A percentile compares a stretch with the other conserved stretches of the same genome.
phyloP scores from a whole-genome alignment of 106 monocot species.

The Gastrodia elata region DNA sequence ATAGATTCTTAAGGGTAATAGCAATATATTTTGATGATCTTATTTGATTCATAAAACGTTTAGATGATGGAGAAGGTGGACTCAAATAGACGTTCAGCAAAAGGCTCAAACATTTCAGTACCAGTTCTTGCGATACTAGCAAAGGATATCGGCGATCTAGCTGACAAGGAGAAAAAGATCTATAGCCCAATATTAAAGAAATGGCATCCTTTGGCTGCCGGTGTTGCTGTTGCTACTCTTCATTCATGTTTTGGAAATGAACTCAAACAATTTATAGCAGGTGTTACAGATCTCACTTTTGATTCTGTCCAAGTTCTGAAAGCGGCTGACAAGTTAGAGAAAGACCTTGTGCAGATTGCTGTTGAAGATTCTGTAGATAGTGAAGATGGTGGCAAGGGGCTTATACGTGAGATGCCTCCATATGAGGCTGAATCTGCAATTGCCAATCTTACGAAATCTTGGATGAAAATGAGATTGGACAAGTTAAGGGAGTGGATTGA shows the following conservation, averaged over 20 bases:
- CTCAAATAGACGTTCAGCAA: slow-evolving; percentile 52
- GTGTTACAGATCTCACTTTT: slow-evolving; percentile 67
- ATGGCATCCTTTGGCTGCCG: slow-evolving; percentile 91
- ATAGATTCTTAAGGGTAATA: neutral
- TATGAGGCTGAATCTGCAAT: slow-evolving; percentile 78
- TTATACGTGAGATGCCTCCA: slow-evolving; percentile 96
- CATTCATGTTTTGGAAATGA: slow-evolving; percentile 96
- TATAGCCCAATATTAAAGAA: slow-evolving; percentile 83
- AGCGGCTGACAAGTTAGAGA: slow-evolving; percentile 91
- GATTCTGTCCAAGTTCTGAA: slow-evolving; percentile 81
- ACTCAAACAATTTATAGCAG: slow-evolving; percentile 75
- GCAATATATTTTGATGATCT: neutral
- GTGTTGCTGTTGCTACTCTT: slow-evolving; percentile 93
- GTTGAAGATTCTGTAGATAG: slow-evolving; percentile 97
- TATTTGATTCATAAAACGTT: neutral
- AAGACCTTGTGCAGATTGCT: slow-evolving; percentile 83
- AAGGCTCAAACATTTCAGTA: slow-evolving; percentile 22
- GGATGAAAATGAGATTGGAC: slow-evolving; percentile 73
- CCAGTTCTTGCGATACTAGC: slow-evolving; percentile 82
- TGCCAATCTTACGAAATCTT: slow-evolving; percentile 66
- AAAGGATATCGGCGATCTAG: slow-evolving; percentile 75
- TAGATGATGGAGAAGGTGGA: slow-evolving; percentile 92
- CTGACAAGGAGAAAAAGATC: slow-evolving; percentile 70
- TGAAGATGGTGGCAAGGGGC: slow-evolving; percentile 90
- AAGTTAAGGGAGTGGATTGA: slow-evolving; percentile 76